A percentile compares a stretch with the other conserved stretches of the same genome.
These are phyloP conservation scores for Stagonosporopsis tanaceti DNA, from an alignment of 2,329 filamentous ascomycete species.

Conservation along the genomic window DNA sequence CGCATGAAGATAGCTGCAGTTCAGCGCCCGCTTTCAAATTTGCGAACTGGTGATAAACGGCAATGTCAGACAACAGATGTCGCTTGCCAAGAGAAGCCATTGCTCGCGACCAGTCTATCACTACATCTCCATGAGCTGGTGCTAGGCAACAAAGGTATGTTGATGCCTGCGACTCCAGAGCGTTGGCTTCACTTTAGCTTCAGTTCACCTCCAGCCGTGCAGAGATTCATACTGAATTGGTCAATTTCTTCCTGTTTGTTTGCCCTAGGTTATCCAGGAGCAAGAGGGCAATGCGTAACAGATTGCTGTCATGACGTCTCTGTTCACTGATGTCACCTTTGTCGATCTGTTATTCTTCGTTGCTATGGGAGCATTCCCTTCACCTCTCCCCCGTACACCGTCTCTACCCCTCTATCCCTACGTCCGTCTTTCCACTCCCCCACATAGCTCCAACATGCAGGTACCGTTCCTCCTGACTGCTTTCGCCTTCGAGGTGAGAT, in stretches of 20 bases:
- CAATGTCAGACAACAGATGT: no score
- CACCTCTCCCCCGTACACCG: not conserved
- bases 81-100: no score
- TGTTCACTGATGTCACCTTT: not conserved
- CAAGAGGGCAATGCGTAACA: not conserved
- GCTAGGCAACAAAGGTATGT: no score
- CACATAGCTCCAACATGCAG: not conserved
- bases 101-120: no score
- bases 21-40: no score
- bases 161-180: no score
- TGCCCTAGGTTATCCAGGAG: not conserved
- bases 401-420: not conserved
- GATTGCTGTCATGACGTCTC: not conserved
- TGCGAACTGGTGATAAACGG: no score
- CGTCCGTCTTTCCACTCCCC: no score
- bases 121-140: no score
- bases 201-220: not conserved
- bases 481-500: not conserved
- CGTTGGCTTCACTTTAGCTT: no score
- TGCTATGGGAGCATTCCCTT: not conserved
- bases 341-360: not conserved
- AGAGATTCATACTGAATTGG: not conserved
- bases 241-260: not conserved
- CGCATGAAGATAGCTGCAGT: no score
- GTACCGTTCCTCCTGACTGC: not conserved